Evolutionary conservation across 208 protist species (phyloP).

Genomic region (Phytomonas serpens): DNA sequence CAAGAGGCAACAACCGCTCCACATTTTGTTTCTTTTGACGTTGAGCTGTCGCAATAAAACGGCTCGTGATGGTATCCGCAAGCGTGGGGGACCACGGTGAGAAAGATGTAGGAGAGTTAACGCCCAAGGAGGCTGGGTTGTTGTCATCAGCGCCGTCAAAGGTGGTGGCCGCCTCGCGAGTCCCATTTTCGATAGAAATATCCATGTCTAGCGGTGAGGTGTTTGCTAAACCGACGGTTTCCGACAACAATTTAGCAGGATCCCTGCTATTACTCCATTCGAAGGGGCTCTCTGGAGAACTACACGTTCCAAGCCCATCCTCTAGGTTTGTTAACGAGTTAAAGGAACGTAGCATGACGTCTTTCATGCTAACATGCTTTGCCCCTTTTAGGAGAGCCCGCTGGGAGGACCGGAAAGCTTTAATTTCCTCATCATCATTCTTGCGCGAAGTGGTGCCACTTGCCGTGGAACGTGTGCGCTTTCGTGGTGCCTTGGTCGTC

Average conservation of each 20-base stretch:
- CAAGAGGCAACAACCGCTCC: conserved; percentile 49
- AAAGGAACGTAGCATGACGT: conserved; percentile 26
- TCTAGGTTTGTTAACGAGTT: neutral
- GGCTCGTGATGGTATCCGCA: conserved; percentile 53
- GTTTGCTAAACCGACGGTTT: neutral
- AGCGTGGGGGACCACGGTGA: conserved; percentile 55
- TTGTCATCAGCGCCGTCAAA: neutral
- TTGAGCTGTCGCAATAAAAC: conserved; percentile 61
- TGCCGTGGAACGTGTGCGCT: neutral
- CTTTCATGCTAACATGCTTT: conserved; percentile 48
- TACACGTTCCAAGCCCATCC: neutral
- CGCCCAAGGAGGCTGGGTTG: neutral
- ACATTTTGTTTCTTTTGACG: conserved; percentile 45
- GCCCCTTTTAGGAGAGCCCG: conserved; percentile 56
- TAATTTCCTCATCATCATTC: neutral
- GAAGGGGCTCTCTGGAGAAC: neutral
- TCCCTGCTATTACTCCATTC: neutral
- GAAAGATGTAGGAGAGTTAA: conserved; percentile 20
- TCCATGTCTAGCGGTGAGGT: neutral
- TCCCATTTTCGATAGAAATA: neutral
- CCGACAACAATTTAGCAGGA: neutral
- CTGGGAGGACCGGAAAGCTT: conserved; percentile 29
- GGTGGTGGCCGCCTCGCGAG: neutral
- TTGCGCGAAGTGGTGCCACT: neutral
- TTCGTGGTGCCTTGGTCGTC: neutral